phyloP scores from a whole-genome alignment of 352 stramenopile genomes.

The Blastocystis sp. region DNA sequence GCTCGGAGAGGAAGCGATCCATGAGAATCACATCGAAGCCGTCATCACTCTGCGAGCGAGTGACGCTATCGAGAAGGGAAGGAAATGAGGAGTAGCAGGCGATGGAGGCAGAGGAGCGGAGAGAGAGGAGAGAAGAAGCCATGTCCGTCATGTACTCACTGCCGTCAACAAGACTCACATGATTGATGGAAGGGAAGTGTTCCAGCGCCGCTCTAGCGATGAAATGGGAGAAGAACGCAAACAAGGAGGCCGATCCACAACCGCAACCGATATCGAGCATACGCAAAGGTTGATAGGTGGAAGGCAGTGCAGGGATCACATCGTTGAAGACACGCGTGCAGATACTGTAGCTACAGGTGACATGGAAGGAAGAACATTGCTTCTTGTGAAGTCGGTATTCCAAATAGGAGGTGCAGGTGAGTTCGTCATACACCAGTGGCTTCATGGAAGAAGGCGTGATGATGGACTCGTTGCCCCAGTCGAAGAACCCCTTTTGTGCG shows the following conservation, averaged over 20 bases:
- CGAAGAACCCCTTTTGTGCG: constrained; percentile 36
- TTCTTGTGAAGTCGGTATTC: constrained; percentile 57
- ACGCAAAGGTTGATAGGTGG: not conserved
- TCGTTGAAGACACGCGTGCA: constrained; percentile 40
- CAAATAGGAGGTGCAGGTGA: constrained; percentile 11
- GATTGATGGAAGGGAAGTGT: not conserved
- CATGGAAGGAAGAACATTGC: not conserved
- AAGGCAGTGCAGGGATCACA: not conserved
- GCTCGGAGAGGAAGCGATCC: constrained; percentile 56
- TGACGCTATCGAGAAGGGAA: not conserved
- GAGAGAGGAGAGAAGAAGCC: not conserved
- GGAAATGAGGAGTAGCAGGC: constrained; percentile 34
- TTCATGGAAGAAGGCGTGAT: not conserved
- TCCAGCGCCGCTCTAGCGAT: not conserved
- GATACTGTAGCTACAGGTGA: constrained; percentile 31
- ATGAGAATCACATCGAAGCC: constrained; percentile 20
- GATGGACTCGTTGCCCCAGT: constrained; percentile 53
- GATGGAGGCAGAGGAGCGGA: not conserved
- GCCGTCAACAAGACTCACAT: constrained; percentile 19
- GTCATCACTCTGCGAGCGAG: not conserved
- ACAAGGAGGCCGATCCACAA: constrained; percentile 27
- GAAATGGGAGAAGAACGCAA: not conserved
- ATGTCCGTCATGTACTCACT: constrained; percentile 55
- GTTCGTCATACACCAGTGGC: constrained; percentile 46
- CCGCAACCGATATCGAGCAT: constrained; percentile 53